These are phyloP conservation scores for Eucalyptus decipiens DNA, from an alignment of 345 rosid species.

Conservation along the genomic window DNA sequence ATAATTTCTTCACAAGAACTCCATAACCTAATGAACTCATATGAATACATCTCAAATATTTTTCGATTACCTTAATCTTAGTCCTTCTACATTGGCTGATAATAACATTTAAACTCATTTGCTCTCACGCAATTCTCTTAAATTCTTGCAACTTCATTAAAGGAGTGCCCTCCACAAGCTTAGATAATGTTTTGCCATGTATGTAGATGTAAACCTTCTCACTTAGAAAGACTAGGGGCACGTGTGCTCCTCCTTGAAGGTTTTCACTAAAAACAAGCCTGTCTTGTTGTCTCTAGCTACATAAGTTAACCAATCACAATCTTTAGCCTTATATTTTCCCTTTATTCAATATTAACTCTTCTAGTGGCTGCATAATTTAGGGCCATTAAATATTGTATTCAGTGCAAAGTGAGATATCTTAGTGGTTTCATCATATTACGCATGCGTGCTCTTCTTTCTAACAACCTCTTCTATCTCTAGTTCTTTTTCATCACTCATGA, in stretches of 20 bases:
- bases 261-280: background rate
- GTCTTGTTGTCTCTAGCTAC: background rate
- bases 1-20: background rate
- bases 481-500: background rate
- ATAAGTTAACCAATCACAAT: background rate
- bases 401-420: background rate
- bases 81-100: background rate
- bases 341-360: background rate
- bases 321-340: background rate
- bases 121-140: background rate
- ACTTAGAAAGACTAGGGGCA: background rate
- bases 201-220: background rate
- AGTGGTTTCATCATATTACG: background rate
- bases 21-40: background rate
- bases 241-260: background rate
- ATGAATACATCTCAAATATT: background rate
- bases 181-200: background rate
- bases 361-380: background rate
- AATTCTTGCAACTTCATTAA: background rate
- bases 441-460: background rate
- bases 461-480: background rate
- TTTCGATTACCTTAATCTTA: background rate
- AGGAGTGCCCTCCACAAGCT: background rate
- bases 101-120: background rate
- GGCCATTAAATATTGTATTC: background rate